Base-by-base conservation (phyloP, 306 rosid species). In the Acacia confusa region DNA sequence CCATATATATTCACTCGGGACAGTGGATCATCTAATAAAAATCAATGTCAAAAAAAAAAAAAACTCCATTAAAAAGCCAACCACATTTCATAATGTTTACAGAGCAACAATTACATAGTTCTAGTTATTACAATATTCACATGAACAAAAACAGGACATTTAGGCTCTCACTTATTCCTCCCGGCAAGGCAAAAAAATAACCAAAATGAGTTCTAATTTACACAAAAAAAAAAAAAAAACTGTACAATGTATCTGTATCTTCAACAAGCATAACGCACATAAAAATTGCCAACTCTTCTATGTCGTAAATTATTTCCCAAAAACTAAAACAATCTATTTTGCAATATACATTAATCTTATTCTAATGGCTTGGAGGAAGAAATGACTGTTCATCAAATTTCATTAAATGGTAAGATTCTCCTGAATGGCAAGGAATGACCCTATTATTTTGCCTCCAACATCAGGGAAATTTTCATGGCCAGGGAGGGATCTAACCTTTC, bases 401-500 rank as follows among this genome's bases (percentile, higher is more conserved):
- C 24, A 87, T 95, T 87, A 95, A 74, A 92, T 93, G 32, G 99
- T 95, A 67, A 95, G 88, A 69, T 93, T 95, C 83, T 93, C 98
- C 55, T 92, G 99, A 85, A 93, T 93, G 85, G 86, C 98, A 84
- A 85, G 82, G 68, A 92, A 95, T n/a, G 99, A 95, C 47, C 99
- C 99, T 0, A 86, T 82, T 70, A 95, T 91, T 83, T 79, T 92
- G 63, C 99, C 99, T 70, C 99, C 99, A 0, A 89, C 97, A 70
- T 95, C 99, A 0, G 99, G 99, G 81, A 95, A 95, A 76, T 83
- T 91, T 84, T 90, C 98, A 34, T 84, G 81, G 27, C 94, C 98
- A 24, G 89, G 92, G 82, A 95, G 88, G 22, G 99, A 47, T 67
- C 64, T 89, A 60, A 95, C 97, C 88, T 90, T 95, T 45, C 97